phyloP scores from a whole-genome alignment of 495 filamentous ascomycete genomes.

The Xylaria longipes region DNA sequence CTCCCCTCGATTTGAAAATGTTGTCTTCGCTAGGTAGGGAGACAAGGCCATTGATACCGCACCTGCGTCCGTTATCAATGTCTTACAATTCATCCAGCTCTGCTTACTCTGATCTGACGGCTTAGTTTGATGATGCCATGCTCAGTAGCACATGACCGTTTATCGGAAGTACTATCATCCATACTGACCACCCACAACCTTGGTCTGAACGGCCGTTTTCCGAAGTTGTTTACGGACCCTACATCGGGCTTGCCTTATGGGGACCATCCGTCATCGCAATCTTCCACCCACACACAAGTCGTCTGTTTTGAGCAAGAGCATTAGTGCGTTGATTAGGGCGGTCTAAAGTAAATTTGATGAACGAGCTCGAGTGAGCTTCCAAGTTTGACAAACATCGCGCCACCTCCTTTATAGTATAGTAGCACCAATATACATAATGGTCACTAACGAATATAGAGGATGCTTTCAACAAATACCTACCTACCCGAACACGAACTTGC shows the following conservation, averaged over 20 bases:
- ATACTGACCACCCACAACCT: neutral
- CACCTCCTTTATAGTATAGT: neutral
- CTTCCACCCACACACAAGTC: neutral
- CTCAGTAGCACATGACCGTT: slow-evolving; percentile 11
- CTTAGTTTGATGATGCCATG: neutral
- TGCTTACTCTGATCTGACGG: slow-evolving; percentile 25
- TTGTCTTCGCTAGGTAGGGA: neutral
- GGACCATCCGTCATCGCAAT: slow-evolving; percentile 17
- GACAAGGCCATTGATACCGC: neutral
- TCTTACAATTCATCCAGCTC: slow-evolving; percentile 13
- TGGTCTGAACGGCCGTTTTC: neutral
- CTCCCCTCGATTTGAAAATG: slow-evolving; percentile 1
- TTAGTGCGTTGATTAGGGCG: neutral
- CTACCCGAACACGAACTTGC: slow-evolving; percentile 11
- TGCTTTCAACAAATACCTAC: neutral
- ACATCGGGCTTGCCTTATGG: slow-evolving; percentile 24
- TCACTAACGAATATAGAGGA: slow-evolving; percentile 12
- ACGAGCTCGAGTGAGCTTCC: slow-evolving; percentile 13
- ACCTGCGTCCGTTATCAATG: slow-evolving; percentile 13
- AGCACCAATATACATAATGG: neutral
- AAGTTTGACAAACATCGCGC: slow-evolving; percentile 1
- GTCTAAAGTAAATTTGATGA: slow-evolving; percentile 8
- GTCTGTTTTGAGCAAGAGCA: neutral
- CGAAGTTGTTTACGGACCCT: slow-evolving; percentile 10
- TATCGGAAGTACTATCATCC: slow-evolving; percentile 4